phyloP scores from a whole-genome alignment of 2,329 filamentous ascomycete species.

The Fusarium concolor region DNA sequence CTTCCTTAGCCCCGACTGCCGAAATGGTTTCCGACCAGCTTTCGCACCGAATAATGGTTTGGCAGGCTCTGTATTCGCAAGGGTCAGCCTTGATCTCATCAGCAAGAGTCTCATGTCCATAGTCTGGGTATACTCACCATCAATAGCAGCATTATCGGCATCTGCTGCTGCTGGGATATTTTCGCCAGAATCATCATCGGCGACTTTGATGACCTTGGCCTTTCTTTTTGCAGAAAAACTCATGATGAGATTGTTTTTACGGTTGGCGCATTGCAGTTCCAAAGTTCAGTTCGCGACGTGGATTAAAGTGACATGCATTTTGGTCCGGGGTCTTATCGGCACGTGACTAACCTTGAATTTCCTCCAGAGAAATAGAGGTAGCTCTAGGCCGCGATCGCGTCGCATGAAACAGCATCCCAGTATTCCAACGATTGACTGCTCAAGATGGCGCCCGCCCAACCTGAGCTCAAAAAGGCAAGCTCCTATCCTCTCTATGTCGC shows the following conservation, averaged over 20 bases:
- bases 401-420: conserved; percentile 44
- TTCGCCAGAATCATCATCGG: conserved; percentile 66
- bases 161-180: conserved; percentile 35
- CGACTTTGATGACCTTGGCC: conserved; percentile 79
- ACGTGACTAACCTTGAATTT: conserved; percentile 56
- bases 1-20: conserved; percentile 69
- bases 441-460: conserved; percentile 98
- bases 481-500: neutral
- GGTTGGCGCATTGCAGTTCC: conserved; percentile 8
- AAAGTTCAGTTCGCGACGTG: conserved; percentile 28
- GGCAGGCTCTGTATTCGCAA: conserved; percentile 46
- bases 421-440: conserved; percentile 46
- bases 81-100: conserved; percentile 53
- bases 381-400: conserved; percentile 47
- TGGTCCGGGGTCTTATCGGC: conserved; percentile 58
- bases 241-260: conserved; percentile 53
- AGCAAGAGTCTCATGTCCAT: conserved; percentile 46
- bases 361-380: conserved; percentile 32
- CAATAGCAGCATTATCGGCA: conserved; percentile 45
- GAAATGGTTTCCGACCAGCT: conserved; percentile 63
- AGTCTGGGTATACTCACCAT: conserved; percentile 52
- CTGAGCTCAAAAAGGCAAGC: conserved; percentile 95
- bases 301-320: conserved; percentile 40
- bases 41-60: conserved; percentile 58
- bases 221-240: conserved; percentile 72